Evolutionary conservation across 768 basidiomycete genomes (phyloP), one percentile per base, ranked within the genome.

Genomic region (Mycena haematopus): DNA sequence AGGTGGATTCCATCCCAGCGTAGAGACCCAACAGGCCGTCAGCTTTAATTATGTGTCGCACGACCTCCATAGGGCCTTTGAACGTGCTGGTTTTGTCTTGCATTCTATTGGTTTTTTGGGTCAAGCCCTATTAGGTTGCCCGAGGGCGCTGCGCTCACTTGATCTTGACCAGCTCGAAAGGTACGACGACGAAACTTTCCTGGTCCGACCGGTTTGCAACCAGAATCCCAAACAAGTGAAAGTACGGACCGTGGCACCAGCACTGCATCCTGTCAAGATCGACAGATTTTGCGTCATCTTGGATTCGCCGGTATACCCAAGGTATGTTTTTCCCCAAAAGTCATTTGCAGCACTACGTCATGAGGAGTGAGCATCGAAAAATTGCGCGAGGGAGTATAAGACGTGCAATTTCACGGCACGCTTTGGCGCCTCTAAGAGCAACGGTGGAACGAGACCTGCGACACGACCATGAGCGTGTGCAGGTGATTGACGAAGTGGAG

Each of bases 391-490:
- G 33, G 22, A 17, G 17, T 21, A 38, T 8, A 25, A 15, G 24
- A 79, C 87, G 65, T 66, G 91, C 91, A 92, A 93, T 84, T 99
- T 99, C 51, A 95, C 92, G 17, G 97, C 97, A 77, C 97, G 89
- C 79, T 99, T 99, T 2, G 97, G 97, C 17, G 97, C 97, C 77
- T 99, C 97, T 47, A 99, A 80, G 70, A 99, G 85, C 11, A 99
- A 77, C 19, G 97, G 97, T 11, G 97, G 95, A n/a, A 95, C 89
- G 62, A 99, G 87, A 68, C 96, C 90, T 92, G 19, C 19, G 21
- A 50, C 47, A 38, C 57, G 51, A 49, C 40, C 46, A 29, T 60
- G 52, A 14, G 31, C 53, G 21, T 7, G 6, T 21, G 8, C 35
- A 57, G 38, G 42, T 44, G 35, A 58, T 49, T 35, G 49, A 52